Base-by-base conservation (phyloP, 2,329 filamentous ascomycete genomes). In the Hymenoscyphus fraxineus region DNA sequence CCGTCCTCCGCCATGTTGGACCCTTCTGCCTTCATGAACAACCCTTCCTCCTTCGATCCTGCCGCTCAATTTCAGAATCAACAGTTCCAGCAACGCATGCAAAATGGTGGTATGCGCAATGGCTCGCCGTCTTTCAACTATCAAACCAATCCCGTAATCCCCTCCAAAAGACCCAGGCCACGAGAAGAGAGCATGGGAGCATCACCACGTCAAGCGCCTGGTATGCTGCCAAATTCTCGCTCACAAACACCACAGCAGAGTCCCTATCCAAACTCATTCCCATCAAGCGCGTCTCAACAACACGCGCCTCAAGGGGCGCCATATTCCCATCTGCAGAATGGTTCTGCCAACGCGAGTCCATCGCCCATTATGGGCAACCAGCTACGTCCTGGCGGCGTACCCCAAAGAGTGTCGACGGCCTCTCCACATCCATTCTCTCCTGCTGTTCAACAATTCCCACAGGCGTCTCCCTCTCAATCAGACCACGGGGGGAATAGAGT, bases 291-390 rank as follows among this genome's bases (percentile, higher is more conserved):
- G 59, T 84, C 83, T 73, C 85, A 85, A 74, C 85, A 85, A 69
- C 84, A 86, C 60, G 72, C 78, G 59, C 80, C 81, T 54, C 88
- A 89, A 73, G 86, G 87, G 19, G 87, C 84, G 65, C 86, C 86
- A 63, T 96, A 94, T 75, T 87, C 92, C 67, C 93, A 97, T 78
- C 84, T 96, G 63, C 90, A 92, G 73, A 89, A 91, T 73, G 88
- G 89, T 60, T 93, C 92, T 3, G 84, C 87, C 60, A 95, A 93
- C 76, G 90, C 92, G 66, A 97, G 92, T 47, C 94, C 94, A 12
- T 98, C 95, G 6, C 95, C 95, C 35, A 94, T 96, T 67, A 93
- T 97, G 86, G 86, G 87, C 67, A 93, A 89, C 74, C 93, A 96
- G 73, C 81, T 88, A 75, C 85, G 87, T 67, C 84, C 88, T 40